Evolutionary conservation across 257 asterid species (phyloP), one percentile per base, ranked within the genome.

Genomic region (Thymus mandschuricus): DNA sequence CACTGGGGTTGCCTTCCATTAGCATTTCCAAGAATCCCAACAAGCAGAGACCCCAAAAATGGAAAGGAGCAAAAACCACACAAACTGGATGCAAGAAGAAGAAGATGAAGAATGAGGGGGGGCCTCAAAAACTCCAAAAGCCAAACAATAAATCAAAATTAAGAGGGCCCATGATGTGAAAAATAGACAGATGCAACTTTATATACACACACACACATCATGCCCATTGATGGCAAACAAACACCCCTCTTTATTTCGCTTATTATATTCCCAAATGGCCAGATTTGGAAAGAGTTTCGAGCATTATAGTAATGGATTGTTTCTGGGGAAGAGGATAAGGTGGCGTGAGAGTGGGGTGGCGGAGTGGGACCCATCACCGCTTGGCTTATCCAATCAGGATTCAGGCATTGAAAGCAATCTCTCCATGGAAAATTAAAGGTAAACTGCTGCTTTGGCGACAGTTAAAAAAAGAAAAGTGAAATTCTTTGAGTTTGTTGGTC

Each of bases 1-100:
- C 97, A 83, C 72, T 69, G 46, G 87, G 82, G 82, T 48, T 79
- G 74, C 81, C 92, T 73, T 88, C 99, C 99, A 95, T 89, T 35
- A 79, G 89, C 86, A 82, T 81, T 64, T 66, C 74, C 76, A 58
- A 75, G 48, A 75, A 64, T 55, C 43, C 44, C 64, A 75, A 38
- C 21, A 38, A 38, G 6, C 41, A 38, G 41, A 38, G 41, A 38
- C 7, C 6, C 8, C 41, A 38, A 38, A 66, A 63, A 21, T 21
- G 21, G 51, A 50, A 65, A 75, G 64, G 75, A 50, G 79, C 31
- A 70, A 54, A 43, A n/a, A 40, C 52, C 68, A 71, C 54, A 34
- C 33, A 35, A 56, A 58, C 40, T 48, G 67, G 77, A 62, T 51
- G 66, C n/a, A 59, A 72, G 79, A 65, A 73, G 79, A 34, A 21